Evolutionary conservation across 306 rosid genomes (phyloP), one percentile per base, ranked within the genome.

Genomic region (Vachellia collinsii): DNA sequence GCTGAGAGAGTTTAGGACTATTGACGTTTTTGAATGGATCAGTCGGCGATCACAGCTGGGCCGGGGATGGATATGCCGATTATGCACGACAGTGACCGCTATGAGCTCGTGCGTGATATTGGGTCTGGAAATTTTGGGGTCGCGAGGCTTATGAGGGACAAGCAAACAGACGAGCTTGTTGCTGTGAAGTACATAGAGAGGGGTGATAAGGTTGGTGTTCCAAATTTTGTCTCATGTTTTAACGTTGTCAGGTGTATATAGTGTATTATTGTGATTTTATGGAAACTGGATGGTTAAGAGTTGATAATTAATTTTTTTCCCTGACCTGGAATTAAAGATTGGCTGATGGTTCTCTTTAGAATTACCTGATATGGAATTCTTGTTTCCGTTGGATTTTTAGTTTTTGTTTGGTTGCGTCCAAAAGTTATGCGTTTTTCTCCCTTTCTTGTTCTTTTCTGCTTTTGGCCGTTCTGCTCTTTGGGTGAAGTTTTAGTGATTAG

Each of bases 391-490:
- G 67, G 73, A 22, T 70, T 64, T 63, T 68, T 44, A 42, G 20
- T 80, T 79, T 75, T 80, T 65, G 74, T 66, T 84, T 37, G 80
- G 56, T 72, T 19, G 74, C 68, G 61, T 36, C 72, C 36, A 65
- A 29, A n/a, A 67, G 79, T 54, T 29, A 20, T 29, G 34, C 34
- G 34, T 29, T 29, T 29, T 29, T 29, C 34, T 29, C 34, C 34
- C 34, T 2, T 29, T 29, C 34, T 29, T 29, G 34, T 29, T 29
- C 34, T 29, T 29, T 67, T 66, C 10, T 38, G 48, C 48, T 66
- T 66, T 7, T 7, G 44, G 47, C 20, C 11, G 20, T 67, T 67
- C 29, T 41, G 48, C 16, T 38, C 51, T 11, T 7, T 41, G 19
- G 73, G 51, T 68, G 73, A 19, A 8, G 50, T 39, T 39, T 41